phyloP scores from a whole-genome alignment of 2,329 filamentous ascomycete species.

The Fusarium zealandicum region DNA sequence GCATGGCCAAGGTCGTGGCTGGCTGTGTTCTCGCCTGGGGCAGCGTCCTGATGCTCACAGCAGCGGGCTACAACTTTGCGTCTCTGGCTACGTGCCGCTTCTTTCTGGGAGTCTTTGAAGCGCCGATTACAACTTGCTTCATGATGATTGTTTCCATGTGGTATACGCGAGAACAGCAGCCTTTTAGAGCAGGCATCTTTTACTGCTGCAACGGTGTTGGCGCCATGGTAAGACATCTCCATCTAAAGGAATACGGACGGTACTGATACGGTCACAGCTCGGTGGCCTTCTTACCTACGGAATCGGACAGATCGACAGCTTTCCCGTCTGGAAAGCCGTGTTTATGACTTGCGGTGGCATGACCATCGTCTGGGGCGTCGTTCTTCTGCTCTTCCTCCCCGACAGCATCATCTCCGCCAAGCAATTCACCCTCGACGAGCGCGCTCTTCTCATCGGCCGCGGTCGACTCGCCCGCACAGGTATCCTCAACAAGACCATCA shows the following conservation, averaged over 20 bases:
- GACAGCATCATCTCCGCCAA: slow-evolving; percentile 51
- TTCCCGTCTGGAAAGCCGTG: slow-evolving; percentile 58
- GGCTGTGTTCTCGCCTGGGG: slow-evolving; percentile 48
- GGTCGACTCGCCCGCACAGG: slow-evolving; percentile 59
- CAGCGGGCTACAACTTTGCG: slow-evolving; percentile 50
- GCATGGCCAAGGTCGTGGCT: slow-evolving; percentile 46
- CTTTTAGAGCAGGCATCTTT: slow-evolving; percentile 52
- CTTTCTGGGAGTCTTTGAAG: slow-evolving; percentile 56
- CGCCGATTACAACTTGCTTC: slow-evolving; percentile 56
- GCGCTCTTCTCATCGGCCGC: slow-evolving; percentile 64
- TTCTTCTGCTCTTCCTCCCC: slow-evolving; percentile 55
- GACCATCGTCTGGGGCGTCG: slow-evolving; percentile 56
- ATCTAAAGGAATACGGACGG: too few relatives aligned
- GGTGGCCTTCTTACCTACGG: slow-evolving; percentile 58
- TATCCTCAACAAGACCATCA: slow-evolving; percentile 56
- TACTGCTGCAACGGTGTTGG: slow-evolving; percentile 51
- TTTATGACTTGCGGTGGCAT: slow-evolving; percentile 58
- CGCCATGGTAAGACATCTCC: slow-evolving; percentile 41
- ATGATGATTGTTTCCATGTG: slow-evolving; percentile 60
- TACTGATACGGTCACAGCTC: slow-evolving; percentile 15
- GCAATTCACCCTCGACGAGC: slow-evolving; percentile 34
- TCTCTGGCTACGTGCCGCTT: slow-evolving; percentile 54
- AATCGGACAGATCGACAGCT: slow-evolving; percentile 57
- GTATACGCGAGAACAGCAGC: slow-evolving; percentile 55
- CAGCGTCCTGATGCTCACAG: slow-evolving; percentile 51